These are phyloP conservation scores for Leishmania lainsoni DNA, from an alignment of 208 protist genomes.

Conservation along the genomic window DNA sequence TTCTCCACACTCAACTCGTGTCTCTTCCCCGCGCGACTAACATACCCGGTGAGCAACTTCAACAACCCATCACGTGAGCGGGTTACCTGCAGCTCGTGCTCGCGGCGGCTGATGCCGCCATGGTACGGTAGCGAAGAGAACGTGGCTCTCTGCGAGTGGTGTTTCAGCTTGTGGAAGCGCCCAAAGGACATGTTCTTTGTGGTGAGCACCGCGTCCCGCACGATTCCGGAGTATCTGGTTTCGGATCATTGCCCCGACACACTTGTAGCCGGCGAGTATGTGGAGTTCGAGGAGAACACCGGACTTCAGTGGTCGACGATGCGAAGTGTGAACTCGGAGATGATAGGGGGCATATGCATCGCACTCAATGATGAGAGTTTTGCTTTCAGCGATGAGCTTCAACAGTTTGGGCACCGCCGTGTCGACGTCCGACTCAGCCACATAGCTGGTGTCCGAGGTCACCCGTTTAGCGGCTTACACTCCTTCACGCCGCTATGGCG, in stretches of 20 bases:
- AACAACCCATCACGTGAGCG: slow-evolving; percentile 30
- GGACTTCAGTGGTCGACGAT: slow-evolving; percentile 59
- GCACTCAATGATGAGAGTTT: slow-evolving; percentile 59
- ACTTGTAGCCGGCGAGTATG: slow-evolving; percentile 51
- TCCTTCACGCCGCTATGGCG: slow-evolving; percentile 76
- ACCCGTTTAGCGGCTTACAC: slow-evolving; percentile 77
- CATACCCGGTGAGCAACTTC: slow-evolving; percentile 65
- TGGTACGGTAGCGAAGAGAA: slow-evolving; percentile 78
- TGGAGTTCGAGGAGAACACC: slow-evolving; percentile 83
- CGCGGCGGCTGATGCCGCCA: slow-evolving; percentile 33
- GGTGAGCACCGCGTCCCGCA: slow-evolving; percentile 14
- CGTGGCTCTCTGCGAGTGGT: slow-evolving; percentile 66
- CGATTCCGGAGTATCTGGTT: slow-evolving; percentile 66
- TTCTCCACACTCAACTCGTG: slow-evolving; percentile 76
- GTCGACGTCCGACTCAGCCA: slow-evolving; percentile 70
- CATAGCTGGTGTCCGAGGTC: slow-evolving; percentile 72
- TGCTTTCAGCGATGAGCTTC: slow-evolving; percentile 55
- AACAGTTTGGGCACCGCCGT: slow-evolving; percentile 50
- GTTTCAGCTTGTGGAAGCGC: slow-evolving; percentile 82
- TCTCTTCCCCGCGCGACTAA: slow-evolving; percentile 78
- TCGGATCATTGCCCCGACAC: slow-evolving; percentile 56
- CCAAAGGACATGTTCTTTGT: slow-evolving; percentile 77
- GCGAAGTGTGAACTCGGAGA: slow-evolving; percentile 79
- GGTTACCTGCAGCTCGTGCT: slow-evolving; percentile 22
- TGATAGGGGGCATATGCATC: slow-evolving; percentile 46